These are phyloP conservation scores for Aspergillus candidus DNA, from an alignment of 2,329 filamentous ascomycete genomes.

Conservation along the genomic window DNA sequence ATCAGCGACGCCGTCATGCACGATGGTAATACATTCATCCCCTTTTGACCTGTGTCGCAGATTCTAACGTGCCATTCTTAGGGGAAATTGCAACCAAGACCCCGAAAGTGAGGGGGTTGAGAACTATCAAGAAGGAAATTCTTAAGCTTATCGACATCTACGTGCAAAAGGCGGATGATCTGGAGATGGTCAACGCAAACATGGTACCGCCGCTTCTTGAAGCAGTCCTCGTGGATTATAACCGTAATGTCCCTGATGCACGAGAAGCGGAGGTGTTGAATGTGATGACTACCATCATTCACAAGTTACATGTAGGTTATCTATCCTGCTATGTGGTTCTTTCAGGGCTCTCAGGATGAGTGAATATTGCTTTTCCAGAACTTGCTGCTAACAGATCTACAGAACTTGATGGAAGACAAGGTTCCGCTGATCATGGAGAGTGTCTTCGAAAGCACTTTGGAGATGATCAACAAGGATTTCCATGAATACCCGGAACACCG, in stretches of 20 bases:
- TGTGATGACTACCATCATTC: conserved; percentile 96
- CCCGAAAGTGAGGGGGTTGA: conserved; percentile 87
- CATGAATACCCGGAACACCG: conserved; percentile 98
- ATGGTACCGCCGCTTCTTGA: conserved; percentile 96
- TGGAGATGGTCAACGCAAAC: conserved; percentile 85
- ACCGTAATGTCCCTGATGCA: conserved; percentile 90
- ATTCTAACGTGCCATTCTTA: conserved; percentile 28
- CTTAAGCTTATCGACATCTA: conserved; percentile 97
- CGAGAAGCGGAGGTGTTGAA: conserved; percentile 94
- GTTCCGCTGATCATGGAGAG: conserved; percentile 97
- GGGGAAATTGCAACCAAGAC: conserved; percentile 93
- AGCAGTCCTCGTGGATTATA: conserved; percentile 91
- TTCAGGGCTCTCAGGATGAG: conserved; percentile 8
- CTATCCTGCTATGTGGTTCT: conserved; percentile 12
- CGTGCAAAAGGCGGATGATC: conserved; percentile 93
- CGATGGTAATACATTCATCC: conserved; percentile 56
- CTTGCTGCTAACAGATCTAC: conserved; percentile 26
- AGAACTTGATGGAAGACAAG: conserved; percentile 96
- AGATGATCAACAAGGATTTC: conserved; percentile 99
- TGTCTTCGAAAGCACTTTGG: conserved; percentile 94
- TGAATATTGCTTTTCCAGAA: neutral
- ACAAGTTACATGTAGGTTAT: conserved; percentile 81
- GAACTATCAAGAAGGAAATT: conserved; percentile 99
- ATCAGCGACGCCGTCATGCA: conserved; percentile 87
- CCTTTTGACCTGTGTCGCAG: neutral